Percentiles rank a stretch among this genome's conserved stretches.
Evolutionary conservation across 345 rosid species (phyloP).

Genomic region (Populus davidiana): DNA sequence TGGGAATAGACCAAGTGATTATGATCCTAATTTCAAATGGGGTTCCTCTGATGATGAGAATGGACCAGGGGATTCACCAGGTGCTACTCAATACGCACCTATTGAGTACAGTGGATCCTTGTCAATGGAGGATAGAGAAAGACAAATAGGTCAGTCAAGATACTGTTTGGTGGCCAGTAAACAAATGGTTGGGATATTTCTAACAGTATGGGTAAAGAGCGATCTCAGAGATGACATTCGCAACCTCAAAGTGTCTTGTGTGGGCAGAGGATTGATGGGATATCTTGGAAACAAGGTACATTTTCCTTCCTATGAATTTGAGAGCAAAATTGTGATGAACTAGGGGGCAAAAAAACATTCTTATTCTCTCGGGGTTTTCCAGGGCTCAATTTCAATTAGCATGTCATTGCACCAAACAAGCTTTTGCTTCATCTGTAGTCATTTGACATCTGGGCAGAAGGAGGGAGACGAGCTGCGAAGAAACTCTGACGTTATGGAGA

Average conservation of each 20-base stretch:
- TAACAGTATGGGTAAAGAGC: conserved; percentile 88
- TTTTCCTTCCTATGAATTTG: conserved; percentile 12
- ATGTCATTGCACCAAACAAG: conserved; percentile 90
- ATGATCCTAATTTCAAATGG: conserved; percentile 60
- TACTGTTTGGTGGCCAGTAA: conserved; percentile 92
- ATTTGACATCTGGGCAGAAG: conserved; percentile 95
- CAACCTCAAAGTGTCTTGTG: conserved; percentile 91
- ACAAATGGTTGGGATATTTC: conserved; percentile 97
- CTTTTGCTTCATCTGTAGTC: conserved; percentile 97
- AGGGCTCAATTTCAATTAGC: conserved; percentile 98
- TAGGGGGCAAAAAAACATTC: neutral
- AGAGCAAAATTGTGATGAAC: conserved; percentile 12
- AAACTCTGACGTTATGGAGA: conserved; percentile 96
- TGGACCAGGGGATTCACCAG: conserved; percentile 59
- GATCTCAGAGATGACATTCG: conserved; percentile 66
- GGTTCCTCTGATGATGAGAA: conserved; percentile 85
- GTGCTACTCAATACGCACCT: conserved; percentile 41
- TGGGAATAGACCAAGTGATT: conserved; percentile 57
- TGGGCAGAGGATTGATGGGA: conserved; percentile 99
- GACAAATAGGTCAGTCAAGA: conserved; percentile 47
- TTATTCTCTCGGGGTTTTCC: conserved; percentile 28
- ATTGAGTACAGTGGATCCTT: conserved; percentile 44
- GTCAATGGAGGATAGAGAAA: conserved; percentile 52
- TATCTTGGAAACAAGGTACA: conserved; percentile 96
- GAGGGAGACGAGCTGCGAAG: conserved; percentile 92